Evolutionary conservation across 495 filamentous ascomycete genomes (phyloP), one percentile per base, ranked within the genome.

Genomic region (Neurospora sublineolata): DNA sequence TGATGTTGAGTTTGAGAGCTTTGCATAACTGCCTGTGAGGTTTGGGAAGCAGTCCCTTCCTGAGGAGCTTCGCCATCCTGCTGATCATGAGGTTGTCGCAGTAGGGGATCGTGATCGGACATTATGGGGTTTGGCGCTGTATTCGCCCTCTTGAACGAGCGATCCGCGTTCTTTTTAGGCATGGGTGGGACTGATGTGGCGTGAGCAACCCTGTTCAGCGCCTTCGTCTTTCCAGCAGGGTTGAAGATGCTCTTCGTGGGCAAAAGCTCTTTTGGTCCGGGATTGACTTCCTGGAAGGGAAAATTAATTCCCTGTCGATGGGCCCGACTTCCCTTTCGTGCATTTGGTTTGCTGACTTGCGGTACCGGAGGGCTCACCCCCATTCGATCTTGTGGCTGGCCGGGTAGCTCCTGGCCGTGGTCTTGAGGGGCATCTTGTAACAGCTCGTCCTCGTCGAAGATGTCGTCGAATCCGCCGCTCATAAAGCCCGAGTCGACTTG

Each of bases 401-500:
- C 68, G 40, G 72, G 73, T 8, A 76, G 68, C 20, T 75, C 74
- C 23, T 76, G 70, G n/a, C 44, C 68, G 37, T 74, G 76, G 7
- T 23, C 73, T 67, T 68, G 72, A 16, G 77, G 68, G 3, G 78
- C 64, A 52, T 76, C 68, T 37, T 73, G 74, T 37, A 79, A 36
- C 2, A 75, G 42, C 2, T 76, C 72, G 7, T 82, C 82, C 44
- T 85, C 83, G 18, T 82, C 84, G 67, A 84, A 84, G 0, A 81
- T 69, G 52, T 92, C 88, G 23, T 92, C 89, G 16, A 92, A 77
- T 0, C 86, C 86, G 8, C 88, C 90, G 79, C 91, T 94, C 90
- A 93, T 92, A 76, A 93, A 94, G 0, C 91, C 91, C 11, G 91
- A 94, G 77, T 96, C 92, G 14, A 86, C 82, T 71, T 86, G 83